Evolutionary conservation across 2,329 filamentous ascomycete species (phyloP), one percentile per base, ranked within the genome.

Genomic region (Scleromitrula shiraiana): DNA sequence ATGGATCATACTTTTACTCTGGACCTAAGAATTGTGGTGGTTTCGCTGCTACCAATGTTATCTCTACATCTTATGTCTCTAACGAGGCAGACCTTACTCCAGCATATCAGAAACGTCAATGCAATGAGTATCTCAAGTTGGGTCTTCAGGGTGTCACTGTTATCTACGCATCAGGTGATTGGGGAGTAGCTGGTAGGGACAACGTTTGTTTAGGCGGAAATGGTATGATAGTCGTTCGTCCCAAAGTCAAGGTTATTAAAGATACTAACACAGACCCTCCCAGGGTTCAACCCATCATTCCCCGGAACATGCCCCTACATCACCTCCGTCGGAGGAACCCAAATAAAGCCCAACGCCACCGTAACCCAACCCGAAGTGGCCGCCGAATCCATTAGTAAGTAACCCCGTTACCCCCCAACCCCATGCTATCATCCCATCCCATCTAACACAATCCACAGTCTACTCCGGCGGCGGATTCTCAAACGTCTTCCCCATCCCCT

Each of bases 401-500:
- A 24, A 14, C 5, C 8, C 19, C 5, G 10, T 14, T 15, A 17
- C 19, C 12, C 8, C 15, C n/a, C n/a, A n/a, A n/a, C n/a, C n/a
- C n/a, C n/a, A n/a, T 26, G 7, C 5, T 6, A 46, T 46, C 6
- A 50, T 48, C 3, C 51, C 44, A 23, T 59, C n/a, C n/a, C n/a
- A n/a, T n/a, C n/a, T n/a, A n/a, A n/a, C n/a, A n/a, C 30, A 10
- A 7, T 5, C 4, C 30, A 5, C 93, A 68, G 77, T 94, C 62
- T 89, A 89, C 70, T 83, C 77, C n/a, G 80, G 82, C 12, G 70
- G 81, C 50, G 85, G 91, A 61, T 93, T 91, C 62, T 79, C 81
- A 17, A 70, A 56, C 71, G 73, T 62, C 57, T 73, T 37, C 72
- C 71, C 3, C 1, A 56, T 70, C 3, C 73, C 75, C 0, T 53